phyloP scores from a whole-genome alignment of 768 basidiomycete genomes.

The Pleurotus pulmonarius region DNA sequence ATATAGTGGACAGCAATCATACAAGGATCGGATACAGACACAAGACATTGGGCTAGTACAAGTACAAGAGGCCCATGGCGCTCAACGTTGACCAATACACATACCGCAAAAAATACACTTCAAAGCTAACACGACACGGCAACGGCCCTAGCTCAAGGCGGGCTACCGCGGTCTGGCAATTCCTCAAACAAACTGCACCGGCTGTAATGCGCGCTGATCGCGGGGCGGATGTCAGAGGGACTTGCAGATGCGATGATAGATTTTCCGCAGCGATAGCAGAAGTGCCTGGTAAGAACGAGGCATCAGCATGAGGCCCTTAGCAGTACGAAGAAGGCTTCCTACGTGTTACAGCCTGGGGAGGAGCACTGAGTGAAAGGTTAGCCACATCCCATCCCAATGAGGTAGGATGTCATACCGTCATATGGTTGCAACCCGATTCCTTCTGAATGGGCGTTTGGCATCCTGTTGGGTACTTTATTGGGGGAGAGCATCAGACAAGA shows the following conservation, averaged over 20 bases:
- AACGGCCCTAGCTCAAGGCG: neutral
- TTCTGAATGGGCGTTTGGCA: slow-evolving; percentile 49
- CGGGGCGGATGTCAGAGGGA: neutral
- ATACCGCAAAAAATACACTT: too few relatives aligned
- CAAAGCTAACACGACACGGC: too few relatives aligned
- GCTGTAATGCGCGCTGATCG: slow-evolving; percentile 5
- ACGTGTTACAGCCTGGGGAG: slow-evolving; percentile 52
- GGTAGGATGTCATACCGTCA: slow-evolving; percentile 38
- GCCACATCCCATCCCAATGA: neutral
- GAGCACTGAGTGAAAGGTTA: slow-evolving; percentile 37
- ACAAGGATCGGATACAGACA: too few relatives aligned
- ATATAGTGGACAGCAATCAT: too few relatives aligned
- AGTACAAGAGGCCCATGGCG: too few relatives aligned
- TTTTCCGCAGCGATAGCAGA: slow-evolving; percentile 12
- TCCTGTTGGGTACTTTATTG: slow-evolving; percentile 19
- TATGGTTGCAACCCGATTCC: slow-evolving; percentile 53
- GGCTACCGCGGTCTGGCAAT: neutral
- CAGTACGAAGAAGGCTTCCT: slow-evolving; percentile 4
- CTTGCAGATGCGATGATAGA: slow-evolving; percentile 9
- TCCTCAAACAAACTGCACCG: slow-evolving; percentile 12
- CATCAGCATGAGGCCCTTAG: neutral
- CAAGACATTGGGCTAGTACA: too few relatives aligned
- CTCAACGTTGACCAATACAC: too few relatives aligned
- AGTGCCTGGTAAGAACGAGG: slow-evolving; percentile 8
- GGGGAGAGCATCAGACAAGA: neutral